phyloP scores from a whole-genome alignment of 148 eudicot genomes.

The Salicornia ramosissima region DNA sequence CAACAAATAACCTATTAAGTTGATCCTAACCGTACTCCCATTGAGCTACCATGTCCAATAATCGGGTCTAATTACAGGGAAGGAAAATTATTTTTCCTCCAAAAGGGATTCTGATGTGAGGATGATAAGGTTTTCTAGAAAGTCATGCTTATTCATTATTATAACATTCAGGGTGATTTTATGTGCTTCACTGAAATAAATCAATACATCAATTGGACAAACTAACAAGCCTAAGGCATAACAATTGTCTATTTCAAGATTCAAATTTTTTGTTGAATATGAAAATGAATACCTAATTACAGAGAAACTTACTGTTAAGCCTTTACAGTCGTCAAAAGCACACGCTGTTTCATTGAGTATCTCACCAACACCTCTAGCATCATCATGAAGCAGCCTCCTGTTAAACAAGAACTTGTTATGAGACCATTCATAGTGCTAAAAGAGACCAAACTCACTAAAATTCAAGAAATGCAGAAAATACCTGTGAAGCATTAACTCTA shows the following conservation, averaged over 20 bases:
- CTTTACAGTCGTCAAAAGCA: slow-evolving; percentile 48
- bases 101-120: neutral
- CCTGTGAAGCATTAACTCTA: slow-evolving; percentile 87
- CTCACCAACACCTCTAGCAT: slow-evolving; percentile 75
- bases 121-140: neutral
- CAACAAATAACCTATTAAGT: no score
- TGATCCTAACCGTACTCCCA: no score
- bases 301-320: slow-evolving; percentile 44
- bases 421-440: neutral
- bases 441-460: slow-evolving; percentile 2
- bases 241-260: neutral
- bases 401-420: slow-evolving; percentile 8
- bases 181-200: slow-evolving; percentile 7
- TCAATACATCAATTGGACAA: neutral
- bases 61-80: no score
- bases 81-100: no score
- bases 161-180: neutral
- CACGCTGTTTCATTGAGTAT: slow-evolving; percentile 70
- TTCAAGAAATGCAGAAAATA: slow-evolving; percentile 18
- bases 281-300: neutral
- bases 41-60: no score
- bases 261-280: neutral
- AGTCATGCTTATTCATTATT: neutral
- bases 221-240: neutral
- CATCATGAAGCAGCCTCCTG: slow-evolving; percentile 78